These are phyloP conservation scores for Gliomastix tumulicola DNA, from an alignment of 2,329 filamentous ascomycete genomes.

Conservation along the genomic window DNA sequence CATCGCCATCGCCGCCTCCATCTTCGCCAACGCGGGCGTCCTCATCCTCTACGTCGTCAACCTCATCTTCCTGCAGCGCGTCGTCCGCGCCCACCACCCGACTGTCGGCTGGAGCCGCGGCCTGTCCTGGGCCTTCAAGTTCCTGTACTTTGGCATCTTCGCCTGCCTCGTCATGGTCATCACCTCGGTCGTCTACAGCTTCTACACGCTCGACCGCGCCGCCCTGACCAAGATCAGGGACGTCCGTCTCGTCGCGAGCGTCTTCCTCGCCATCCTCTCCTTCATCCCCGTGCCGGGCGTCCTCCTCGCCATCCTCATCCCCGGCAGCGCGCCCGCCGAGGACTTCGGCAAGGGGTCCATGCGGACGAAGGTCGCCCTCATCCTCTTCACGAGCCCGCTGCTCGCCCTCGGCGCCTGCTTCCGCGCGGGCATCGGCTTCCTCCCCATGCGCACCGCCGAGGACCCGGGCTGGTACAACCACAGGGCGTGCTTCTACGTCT, in stretches of 20 bases:
- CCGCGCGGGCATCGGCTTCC: slow-evolving; percentile 53
- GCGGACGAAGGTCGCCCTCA: slow-evolving; percentile 57
- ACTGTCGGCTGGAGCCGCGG: slow-evolving; percentile 58
- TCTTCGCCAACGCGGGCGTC: slow-evolving; percentile 69
- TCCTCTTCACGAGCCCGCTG: slow-evolving; percentile 50
- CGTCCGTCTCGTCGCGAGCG: slow-evolving; percentile 59
- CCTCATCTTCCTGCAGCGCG: slow-evolving; percentile 67
- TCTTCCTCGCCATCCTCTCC: slow-evolving; percentile 58
- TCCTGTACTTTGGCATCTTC: slow-evolving; percentile 51
- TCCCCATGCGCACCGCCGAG: slow-evolving; percentile 31
- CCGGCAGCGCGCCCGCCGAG: slow-evolving; percentile 36
- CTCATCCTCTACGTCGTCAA: slow-evolving; percentile 73
- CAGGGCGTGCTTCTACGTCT: slow-evolving; percentile 70
- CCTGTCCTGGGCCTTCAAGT: slow-evolving; percentile 44
- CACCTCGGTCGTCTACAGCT: slow-evolving; percentile 52
- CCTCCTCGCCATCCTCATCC: slow-evolving; percentile 41
- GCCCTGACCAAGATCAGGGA: slow-evolving; percentile 46
- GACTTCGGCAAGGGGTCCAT: slow-evolving; percentile 56
- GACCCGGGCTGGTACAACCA: slow-evolving; percentile 63
- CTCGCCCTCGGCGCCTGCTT: slow-evolving; percentile 65
- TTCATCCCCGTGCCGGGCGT: slow-evolving; percentile 53
- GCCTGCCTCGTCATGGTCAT: slow-evolving; percentile 61
- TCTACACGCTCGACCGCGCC: slow-evolving; percentile 54
- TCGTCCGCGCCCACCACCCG: slow-evolving; percentile 68
- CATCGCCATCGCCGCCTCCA: slow-evolving; percentile 51